These are phyloP conservation scores for Ogataea ganodermae DNA, from an alignment of 805 yeast genomes.

Conservation along the genomic window DNA sequence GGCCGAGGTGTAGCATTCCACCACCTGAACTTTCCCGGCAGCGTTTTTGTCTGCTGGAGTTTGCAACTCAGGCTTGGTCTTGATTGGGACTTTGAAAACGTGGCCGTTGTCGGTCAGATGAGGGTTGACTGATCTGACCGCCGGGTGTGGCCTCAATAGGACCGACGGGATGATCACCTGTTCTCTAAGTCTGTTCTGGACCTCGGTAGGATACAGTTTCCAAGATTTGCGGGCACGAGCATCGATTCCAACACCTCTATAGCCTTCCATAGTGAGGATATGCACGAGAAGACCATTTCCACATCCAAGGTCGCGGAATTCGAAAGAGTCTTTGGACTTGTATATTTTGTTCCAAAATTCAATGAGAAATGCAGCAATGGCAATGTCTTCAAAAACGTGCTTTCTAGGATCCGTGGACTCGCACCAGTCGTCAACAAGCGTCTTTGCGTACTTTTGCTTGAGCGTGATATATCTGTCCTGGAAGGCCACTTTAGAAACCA, in stretches of 20 bases:
- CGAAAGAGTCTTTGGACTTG: constrained; percentile 45
- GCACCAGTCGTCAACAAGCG: constrained; percentile 80
- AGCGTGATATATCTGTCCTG: constrained; percentile 79
- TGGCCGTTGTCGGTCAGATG: constrained; percentile 61
- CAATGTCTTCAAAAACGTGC: constrained; percentile 94
- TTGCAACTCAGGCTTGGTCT: constrained; percentile 26
- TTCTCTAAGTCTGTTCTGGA: constrained; percentile 60
- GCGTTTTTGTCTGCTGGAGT: constrained; percentile 18
- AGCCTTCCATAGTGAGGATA: constrained; percentile 77
- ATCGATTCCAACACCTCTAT: constrained; percentile 80
- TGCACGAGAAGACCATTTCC: constrained; percentile 89
- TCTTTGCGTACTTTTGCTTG: constrained; percentile 79
- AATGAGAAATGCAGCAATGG: constrained; percentile 91
- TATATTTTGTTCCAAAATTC: constrained; percentile 73
- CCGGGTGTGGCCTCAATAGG: constrained; percentile 69
- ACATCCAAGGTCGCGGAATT: constrained; percentile 90
- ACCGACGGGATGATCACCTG: constrained; percentile 83
- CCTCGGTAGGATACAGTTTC: constrained; percentile 69
- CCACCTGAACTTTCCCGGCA: constrained; percentile 41
- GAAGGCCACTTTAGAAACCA: constrained; percentile 78
- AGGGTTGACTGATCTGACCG: constrained; percentile 47
- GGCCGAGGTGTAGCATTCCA: constrained; percentile 57
- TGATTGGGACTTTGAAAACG: constrained; percentile 53
- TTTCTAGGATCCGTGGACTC: constrained; percentile 93
- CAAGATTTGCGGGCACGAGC: constrained; percentile 90